phyloP scores from a whole-genome alignment of 2,329 filamentous ascomycete species.

The Fusarium piperis region DNA sequence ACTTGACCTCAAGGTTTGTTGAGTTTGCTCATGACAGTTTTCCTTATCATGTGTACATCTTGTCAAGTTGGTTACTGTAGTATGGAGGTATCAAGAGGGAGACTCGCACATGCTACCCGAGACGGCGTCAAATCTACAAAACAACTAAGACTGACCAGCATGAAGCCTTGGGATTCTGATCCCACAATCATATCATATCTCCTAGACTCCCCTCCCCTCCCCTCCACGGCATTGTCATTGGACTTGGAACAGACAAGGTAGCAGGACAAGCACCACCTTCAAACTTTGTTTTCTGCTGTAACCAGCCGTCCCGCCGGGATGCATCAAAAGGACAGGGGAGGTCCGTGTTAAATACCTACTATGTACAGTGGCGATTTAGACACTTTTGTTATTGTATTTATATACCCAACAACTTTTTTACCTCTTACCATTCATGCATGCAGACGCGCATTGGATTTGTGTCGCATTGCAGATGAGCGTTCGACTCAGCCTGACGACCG shows the following conservation, averaged over 20 bases:
- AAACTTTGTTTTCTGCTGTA: background rate
- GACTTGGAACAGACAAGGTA: background rate
- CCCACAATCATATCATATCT: background rate
- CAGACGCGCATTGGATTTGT: constrained; percentile 14
- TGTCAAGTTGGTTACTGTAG: background rate
- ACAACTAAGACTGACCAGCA: background rate
- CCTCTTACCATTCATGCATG: background rate
- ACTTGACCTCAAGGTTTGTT: background rate
- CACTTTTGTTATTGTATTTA: background rate
- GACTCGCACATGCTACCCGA: background rate
- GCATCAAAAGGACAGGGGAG: background rate
- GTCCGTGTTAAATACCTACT: background rate
- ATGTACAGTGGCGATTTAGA: background rate
- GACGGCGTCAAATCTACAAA: background rate
- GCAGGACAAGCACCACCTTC: background rate
- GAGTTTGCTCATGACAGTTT: background rate
- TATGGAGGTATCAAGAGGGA: background rate
- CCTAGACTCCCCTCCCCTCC: background rate
- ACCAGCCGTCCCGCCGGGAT: background rate
- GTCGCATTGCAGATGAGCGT: constrained; percentile 35
- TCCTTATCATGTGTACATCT: background rate
- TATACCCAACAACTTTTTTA: background rate
- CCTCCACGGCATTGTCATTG: background rate
- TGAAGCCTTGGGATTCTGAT: background rate
- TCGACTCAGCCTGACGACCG: background rate